Evolutionary conservation across 108 stramenopile genomes (phyloP).

Genomic region (Stephanodiscus minutulus): DNA sequence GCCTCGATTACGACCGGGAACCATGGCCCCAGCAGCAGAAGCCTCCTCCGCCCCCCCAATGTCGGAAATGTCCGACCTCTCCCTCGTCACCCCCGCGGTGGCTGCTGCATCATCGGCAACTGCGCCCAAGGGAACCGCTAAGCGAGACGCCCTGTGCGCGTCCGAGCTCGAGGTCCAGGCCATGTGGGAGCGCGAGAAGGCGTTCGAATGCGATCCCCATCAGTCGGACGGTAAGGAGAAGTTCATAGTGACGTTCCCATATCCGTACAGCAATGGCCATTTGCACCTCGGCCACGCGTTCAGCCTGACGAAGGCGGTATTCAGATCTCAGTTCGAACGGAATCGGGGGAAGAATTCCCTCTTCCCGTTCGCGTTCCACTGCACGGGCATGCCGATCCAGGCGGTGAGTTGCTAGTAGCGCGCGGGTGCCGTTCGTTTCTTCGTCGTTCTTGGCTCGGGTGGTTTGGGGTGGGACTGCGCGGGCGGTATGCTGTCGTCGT

Average conservation of each 20-base stretch:
- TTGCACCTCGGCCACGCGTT: conserved; percentile 99
- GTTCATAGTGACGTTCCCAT: conserved; percentile 98
- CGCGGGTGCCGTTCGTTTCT: neutral
- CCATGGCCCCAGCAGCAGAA: conserved; percentile 15
- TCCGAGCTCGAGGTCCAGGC: conserved; percentile 78
- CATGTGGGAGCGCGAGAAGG: conserved; percentile 71
- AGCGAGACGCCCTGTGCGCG: conserved; percentile 79
- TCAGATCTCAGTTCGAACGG: conserved; percentile 92
- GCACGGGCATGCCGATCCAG: conserved; percentile 99
- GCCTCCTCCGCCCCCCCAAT: neutral
- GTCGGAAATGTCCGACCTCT: conserved; percentile 28
- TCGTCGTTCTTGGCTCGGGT: neutral
- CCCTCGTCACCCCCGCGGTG: neutral
- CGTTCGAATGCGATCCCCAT: conserved; percentile 74
- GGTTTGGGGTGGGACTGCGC: neutral
- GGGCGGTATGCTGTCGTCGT: neutral
- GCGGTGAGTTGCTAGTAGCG: conserved; percentile 71
- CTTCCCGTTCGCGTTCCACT: conserved; percentile 99
- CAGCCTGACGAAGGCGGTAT: conserved; percentile 96
- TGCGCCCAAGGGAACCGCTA: conserved; percentile 73
- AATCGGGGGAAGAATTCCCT: conserved; percentile 94
- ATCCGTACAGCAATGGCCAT: conserved; percentile 98
- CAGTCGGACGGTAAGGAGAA: conserved; percentile 43
- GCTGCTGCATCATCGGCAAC: conserved; percentile 14
- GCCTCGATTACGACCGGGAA: no score